Evolutionary conservation across 1,284 basidiomycete species (phyloP), one percentile per base, ranked within the genome.

Genomic region (Irpex lacteus): DNA sequence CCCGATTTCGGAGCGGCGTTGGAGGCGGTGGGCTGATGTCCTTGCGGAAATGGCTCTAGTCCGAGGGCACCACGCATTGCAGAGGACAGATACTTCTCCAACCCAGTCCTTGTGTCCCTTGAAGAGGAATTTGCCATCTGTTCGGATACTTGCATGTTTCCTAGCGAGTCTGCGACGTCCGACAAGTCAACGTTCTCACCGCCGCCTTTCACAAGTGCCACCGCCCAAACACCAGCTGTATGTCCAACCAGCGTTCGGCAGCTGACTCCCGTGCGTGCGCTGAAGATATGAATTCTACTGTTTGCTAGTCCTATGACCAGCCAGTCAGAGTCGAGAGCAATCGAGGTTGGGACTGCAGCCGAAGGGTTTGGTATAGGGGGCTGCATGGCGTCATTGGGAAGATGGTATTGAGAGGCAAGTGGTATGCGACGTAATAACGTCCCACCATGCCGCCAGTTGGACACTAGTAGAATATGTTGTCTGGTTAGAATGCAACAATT

Each of bases 221-320:
- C 85, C 13, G 93, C 91, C 97, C 97, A 98, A 0, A 98, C 96
- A 8, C 97, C 97, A 7, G 85, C 81, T 18, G 91, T 89, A 76
- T 98, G 96, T 0, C 96, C 97, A 1, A 87, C 81, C 2, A 99
- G 84, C 0, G 92, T 94, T 55, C 90, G 84, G 36, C 85, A 83
- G 59, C 93, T 87, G 4, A 91, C 85, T 0, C 96, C 97, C 0
- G 92, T 93, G 49, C 80, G 80, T 0, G 92, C 89, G 69, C 89
- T 90, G 77, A 97, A 98, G 26, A 98, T 85, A 73, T 96, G 93
- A 55, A 98, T 92, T 68, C 90, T 89, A 69, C 87, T 86, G 74
- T 93, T 97, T 11, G 94, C 93, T 74, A 98, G 91, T 1, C 95
- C 96, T 26, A 96, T 91, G 50, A 97, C 89, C 70, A 98, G 88